Base-by-base conservation (phyloP, 371 early-diverging fungal species). In the Phascolomyces articulosus region DNA sequence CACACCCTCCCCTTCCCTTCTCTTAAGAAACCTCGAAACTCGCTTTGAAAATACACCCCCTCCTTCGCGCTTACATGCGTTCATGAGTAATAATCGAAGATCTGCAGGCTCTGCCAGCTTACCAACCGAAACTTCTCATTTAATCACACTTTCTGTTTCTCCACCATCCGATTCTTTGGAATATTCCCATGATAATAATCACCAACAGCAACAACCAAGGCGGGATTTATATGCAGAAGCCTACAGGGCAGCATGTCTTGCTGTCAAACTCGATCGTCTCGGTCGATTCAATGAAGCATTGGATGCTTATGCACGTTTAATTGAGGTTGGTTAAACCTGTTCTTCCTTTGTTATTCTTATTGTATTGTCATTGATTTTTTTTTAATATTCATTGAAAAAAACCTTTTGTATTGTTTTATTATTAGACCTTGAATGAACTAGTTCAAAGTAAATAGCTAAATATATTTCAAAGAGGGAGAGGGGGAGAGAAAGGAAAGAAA, bases 251-350 rank as follows among this genome's bases (percentile, higher is more conserved):
- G 86, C 87, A 10, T 70, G 78, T 18, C 69, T 74, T 16, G 87
- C 87, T 51, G 82, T 87, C 58, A 71, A 78, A 56, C 70, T 75
- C 48, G 87, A 87, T 68, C 60, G 61, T 1, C 66, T 65, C 40
- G 85, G 84, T 3, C 74, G 73, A 55, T 81, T 74, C 60, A 70
- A 65, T 28, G 70, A 81, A 49, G 87, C 87, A 9, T 67, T 69
- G 20, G 60, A 79, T 8, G 73, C 75, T 11, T 87, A 87, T 55
- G 68, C 70, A 55, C 73, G 69, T 55, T 79, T 82, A 21, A 82
- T 80, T 54, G 70, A 84, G 75, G 87, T 85, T 79, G 28, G 40
- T 28, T 23, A n/a, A 15, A 6, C n/a, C 16, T 34, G 34, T 28
- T 23, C 58, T 28, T 16, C n/a, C 0, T 24, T 23, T 58, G 3